phyloP scores from a whole-genome alignment of 495 filamentous ascomycete species.

The Podospora bellae-mahoneyi region DNA sequence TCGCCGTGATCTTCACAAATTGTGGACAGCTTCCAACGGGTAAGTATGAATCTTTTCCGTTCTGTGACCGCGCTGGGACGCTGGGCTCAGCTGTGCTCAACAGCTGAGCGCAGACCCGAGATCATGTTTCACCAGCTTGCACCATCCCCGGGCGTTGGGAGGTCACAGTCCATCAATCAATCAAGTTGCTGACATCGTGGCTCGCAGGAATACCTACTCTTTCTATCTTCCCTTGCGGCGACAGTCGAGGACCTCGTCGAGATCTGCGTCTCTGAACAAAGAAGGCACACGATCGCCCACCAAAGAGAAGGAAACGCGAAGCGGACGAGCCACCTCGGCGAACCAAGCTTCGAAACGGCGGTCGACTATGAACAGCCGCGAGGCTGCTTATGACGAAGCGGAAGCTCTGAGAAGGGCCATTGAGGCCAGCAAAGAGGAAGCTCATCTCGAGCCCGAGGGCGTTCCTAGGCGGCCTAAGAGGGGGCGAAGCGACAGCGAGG shows the following conservation, averaged over 20 bases:
- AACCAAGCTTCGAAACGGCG: constrained; percentile 69
- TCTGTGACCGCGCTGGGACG: constrained; percentile 14
- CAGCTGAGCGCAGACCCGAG: constrained; percentile 23
- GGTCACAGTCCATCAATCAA: background rate
- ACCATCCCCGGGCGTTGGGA: background rate
- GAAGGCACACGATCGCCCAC: constrained; percentile 48
- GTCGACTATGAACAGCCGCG: constrained; percentile 96
- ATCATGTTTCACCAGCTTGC: constrained; percentile 24
- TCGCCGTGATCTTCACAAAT: constrained; percentile 82
- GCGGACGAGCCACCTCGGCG: constrained; percentile 44
- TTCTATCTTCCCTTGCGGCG: constrained; percentile 54
- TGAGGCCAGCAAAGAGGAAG: constrained; percentile 88
- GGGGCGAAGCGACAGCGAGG: constrained; percentile 86
- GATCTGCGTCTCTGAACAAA: constrained; percentile 58
- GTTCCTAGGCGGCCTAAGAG: constrained; percentile 67
- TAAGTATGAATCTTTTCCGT: constrained; percentile 47
- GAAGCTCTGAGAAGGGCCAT: constrained; percentile 85
- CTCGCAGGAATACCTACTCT: constrained; percentile 52
- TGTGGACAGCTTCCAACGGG: constrained; percentile 78
- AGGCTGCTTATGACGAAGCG: constrained; percentile 93
- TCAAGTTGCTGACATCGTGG: constrained; percentile 33
- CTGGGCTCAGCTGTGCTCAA: constrained; percentile 27
- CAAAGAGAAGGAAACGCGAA: constrained; percentile 48
- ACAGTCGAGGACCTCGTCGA: constrained; percentile 43
- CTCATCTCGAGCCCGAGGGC: constrained; percentile 44